Base-by-base conservation (phyloP, 768 basidiomycete species). In the Leccinum truebloodii region DNA sequence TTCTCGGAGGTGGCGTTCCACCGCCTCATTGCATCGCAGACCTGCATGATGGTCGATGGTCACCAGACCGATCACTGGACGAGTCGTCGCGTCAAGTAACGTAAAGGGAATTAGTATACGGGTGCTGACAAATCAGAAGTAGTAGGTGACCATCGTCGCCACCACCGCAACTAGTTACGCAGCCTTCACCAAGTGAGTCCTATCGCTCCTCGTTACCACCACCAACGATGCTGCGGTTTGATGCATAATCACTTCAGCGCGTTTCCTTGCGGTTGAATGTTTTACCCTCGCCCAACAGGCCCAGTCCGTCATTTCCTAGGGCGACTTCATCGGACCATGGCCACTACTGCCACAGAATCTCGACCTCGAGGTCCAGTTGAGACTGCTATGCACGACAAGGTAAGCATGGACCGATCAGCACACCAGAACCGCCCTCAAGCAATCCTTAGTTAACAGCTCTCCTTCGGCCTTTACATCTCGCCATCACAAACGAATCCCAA, bases 401-500 rank as follows among this genome's bases (percentile, higher is more conserved):
- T 86, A 59, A 54, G 70, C 55, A 35, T 61, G 60, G 58, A 18
- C 65, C 68, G 67, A 72, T 67, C 65, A 59, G 55, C 59, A 39
- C 61, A 62, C 63, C 67, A 65, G 63, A 63, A 61, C 65, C 55
- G 60, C 65, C 55, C 49, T 61, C 64, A 57, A 72, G 37, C 62
- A 51, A 65, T 53, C 63, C 62, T 62, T 71, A 94, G 92, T 77
- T 94, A 65, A 84, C 79, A 57, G 71, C 76, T 49, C 76, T 84
- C 54, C 79, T 94, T 57, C 77, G 79, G 66, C 92, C 92, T 20
- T 74, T 81, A 57, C 78, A 80, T 67, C 78, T 94, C 69, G 79
- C 70, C 57, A 87, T 94, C 70, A 80, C 80, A 37, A 94, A 94
- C 75, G 89, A 94, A 68, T 94, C 92, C 55, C 87, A 85, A 83